A percentile compares a stretch with the other conserved stretches of the same genome.
These are phyloP conservation scores for Penicillium argentinense DNA, from an alignment of 495 filamentous ascomycete species.

Conservation along the genomic window DNA sequence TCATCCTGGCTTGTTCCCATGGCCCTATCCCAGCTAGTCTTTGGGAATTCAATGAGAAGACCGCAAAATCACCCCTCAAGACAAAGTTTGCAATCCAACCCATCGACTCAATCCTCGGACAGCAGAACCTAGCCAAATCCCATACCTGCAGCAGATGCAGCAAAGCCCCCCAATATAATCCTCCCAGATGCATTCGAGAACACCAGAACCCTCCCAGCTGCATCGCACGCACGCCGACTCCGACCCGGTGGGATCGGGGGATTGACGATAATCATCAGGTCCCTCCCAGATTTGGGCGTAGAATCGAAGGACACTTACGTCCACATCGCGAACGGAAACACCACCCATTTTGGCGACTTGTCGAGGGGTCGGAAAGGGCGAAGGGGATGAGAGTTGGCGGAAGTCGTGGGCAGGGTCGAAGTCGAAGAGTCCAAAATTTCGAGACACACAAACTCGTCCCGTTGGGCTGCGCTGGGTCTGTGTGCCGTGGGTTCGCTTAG, in stretches of 20 bases:
- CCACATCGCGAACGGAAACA: slow-evolving; percentile 86
- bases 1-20: too few relatives aligned
- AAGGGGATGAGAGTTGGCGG: slow-evolving; percentile 38
- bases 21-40: background rate
- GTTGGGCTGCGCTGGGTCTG: slow-evolving; percentile 34
- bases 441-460: slow-evolving; percentile 35
- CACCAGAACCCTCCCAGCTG: background rate
- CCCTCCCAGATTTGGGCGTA: background rate
- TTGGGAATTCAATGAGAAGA: background rate
- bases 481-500: slow-evolving; percentile 45
- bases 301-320: slow-evolving; percentile 61
- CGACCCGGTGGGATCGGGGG: background rate
- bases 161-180: background rate
- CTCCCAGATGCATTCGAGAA: background rate
- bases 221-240: background rate
- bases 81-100: too few relatives aligned
- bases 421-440: slow-evolving; percentile 46
- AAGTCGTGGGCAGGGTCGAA: slow-evolving; percentile 37
- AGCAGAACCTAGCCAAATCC: background rate
- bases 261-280: slow-evolving; percentile 1
- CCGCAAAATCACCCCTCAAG: too few relatives aligned
- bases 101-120: background rate
- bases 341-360: slow-evolving; percentile 77
- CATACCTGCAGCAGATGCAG: background rate
- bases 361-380: slow-evolving; percentile 37